Evolutionary conservation across 2,329 filamentous ascomycete genomes (phyloP), one percentile per base, ranked within the genome.

Genomic region (Colletotrichum caudatum): DNA sequence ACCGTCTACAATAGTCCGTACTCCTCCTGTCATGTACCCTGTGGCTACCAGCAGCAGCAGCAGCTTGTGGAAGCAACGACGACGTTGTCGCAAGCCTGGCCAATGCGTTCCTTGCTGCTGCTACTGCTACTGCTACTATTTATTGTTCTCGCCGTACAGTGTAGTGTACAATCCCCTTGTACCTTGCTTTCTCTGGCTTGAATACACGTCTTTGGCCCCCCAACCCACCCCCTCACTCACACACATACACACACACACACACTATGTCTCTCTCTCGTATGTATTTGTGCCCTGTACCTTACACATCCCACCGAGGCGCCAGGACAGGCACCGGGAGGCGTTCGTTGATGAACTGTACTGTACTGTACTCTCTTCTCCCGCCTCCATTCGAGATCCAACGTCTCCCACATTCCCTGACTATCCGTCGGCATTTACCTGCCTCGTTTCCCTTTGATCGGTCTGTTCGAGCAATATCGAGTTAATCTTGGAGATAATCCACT

Each of bases 11-110:
- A 2, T 51, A 23, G 7, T 33, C 18, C 20, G 2, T 48, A n/a
- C 66, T 48, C 66, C 53, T 46, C 60, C 56, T 37, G 23, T 53
- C 66, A 60, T 70, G 66, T 41, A 66, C 69, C 66, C 56, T 70
- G 54, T 48, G 53, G 56, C 60, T 48, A 57, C 48, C 54, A 64
- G 53, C 44, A 67, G 41, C 48, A 59, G 41, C 56, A 50, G 39
- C 39, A 66, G 53, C 35, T 29, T 37, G 37, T 46, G 26, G 64
- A 57, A 58, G 58, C 35, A 33, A 51, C 35, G 23, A 53, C 60
- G 26, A 29, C 60, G 59, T 59, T 71, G 69, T 59, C 65, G 67
- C 29, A 54, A 71, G 69, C 54, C 58, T 53, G 53, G 64, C 64
- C 64, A 67, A 26, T 51, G 44, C 53, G 46, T 56, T 63, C 62